Percentiles rank a stretch among this genome's conserved stretches.
Evolutionary conservation across 768 basidiomycete species (phyloP).

Genomic region (Mycena epipterygia): DNA sequence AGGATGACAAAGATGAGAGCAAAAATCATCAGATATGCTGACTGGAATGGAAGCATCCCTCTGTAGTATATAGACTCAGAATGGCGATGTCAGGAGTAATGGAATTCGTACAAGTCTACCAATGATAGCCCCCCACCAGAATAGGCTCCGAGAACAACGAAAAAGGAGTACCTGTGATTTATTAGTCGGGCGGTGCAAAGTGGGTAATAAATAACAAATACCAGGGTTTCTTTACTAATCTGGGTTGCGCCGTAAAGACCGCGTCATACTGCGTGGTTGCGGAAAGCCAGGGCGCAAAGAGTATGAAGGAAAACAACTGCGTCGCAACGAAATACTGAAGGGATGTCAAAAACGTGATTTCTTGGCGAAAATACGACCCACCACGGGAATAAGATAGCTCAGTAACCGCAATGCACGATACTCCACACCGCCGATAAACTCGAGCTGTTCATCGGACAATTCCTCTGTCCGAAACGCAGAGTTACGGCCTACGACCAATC

Average conservation of each 20-base stretch:
- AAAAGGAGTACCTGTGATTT: constrained; percentile 56
- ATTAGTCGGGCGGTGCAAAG: constrained; percentile 38
- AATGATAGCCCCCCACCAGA: constrained; percentile 80
- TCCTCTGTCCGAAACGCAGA: constrained; percentile 66
- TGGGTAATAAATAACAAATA: constrained; percentile 40
- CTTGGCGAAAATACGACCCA: constrained; percentile 40
- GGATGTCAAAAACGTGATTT: constrained; percentile 44
- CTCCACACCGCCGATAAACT: constrained; percentile 83
- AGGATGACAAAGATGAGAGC: constrained; percentile 73
- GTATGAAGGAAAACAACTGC: constrained; percentile 68
- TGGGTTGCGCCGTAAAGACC: constrained; percentile 63
- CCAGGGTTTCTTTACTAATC: constrained; percentile 71
- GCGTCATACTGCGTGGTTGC: constrained; percentile 60
- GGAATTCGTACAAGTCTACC: constrained; percentile 63
- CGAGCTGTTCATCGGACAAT: constrained; percentile 76
- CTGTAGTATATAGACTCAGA: constrained; percentile 40
- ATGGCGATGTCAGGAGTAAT: neutral
- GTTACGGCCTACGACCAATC: constrained; percentile 70
- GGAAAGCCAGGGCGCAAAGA: constrained; percentile 75
- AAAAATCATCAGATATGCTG: constrained; percentile 76
- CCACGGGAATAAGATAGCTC: constrained; percentile 63
- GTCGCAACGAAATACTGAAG: constrained; percentile 74
- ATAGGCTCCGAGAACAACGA: constrained; percentile 64
- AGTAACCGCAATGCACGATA: constrained; percentile 72
- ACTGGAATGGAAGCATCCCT: constrained; percentile 79